Evolutionary conservation across 768 basidiomycete genomes (phyloP).

Genomic region (Coprinellus micaceus): DNA sequence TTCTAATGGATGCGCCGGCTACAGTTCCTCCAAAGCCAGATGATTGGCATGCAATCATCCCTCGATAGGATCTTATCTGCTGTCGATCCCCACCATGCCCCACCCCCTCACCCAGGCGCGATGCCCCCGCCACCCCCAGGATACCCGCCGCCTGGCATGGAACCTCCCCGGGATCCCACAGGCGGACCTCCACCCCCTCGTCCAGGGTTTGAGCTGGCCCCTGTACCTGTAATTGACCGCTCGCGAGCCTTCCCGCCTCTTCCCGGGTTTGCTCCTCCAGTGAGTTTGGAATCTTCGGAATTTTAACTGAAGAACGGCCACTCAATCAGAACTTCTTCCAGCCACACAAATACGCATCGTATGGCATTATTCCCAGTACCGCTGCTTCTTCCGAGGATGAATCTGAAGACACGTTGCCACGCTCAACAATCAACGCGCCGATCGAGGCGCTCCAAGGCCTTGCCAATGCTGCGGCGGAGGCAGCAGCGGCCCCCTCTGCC

Average conservation of each 20-base stretch:
- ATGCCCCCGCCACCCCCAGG: conserved; percentile 29
- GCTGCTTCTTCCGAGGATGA: conserved; percentile 87
- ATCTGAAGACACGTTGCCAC: conserved; percentile 83
- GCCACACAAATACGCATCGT: conserved; percentile 88
- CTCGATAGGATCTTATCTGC: conserved; percentile 77
- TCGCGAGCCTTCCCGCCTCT: conserved; percentile 70
- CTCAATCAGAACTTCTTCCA: conserved; percentile 27
- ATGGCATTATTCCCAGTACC: conserved; percentile 83
- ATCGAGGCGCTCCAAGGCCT: conserved; percentile 93
- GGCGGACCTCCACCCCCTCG: conserved; percentile 21
- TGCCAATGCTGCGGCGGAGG: conserved; percentile 93
- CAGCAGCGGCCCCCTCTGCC: conserved; percentile 73
- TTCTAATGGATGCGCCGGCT: not conserved
- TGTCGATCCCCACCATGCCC: conserved; percentile 38
- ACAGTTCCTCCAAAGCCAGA: conserved; percentile 88
- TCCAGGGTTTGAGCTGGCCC: conserved; percentile 37
- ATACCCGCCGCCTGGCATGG: conserved; percentile 26
- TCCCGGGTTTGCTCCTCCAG: conserved; percentile 89
- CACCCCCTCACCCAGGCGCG: conserved; percentile 27
- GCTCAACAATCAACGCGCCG: conserved; percentile 82
- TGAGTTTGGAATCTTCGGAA: conserved; percentile 34
- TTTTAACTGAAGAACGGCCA: conserved; percentile 12
- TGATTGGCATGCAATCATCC: conserved; percentile 92
- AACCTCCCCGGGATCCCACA: conserved; percentile 22
- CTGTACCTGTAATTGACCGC: conserved; percentile 27